Conservation (phyloP, 129 eudicot genomes). For the Saussurea involucrata region DNA sequence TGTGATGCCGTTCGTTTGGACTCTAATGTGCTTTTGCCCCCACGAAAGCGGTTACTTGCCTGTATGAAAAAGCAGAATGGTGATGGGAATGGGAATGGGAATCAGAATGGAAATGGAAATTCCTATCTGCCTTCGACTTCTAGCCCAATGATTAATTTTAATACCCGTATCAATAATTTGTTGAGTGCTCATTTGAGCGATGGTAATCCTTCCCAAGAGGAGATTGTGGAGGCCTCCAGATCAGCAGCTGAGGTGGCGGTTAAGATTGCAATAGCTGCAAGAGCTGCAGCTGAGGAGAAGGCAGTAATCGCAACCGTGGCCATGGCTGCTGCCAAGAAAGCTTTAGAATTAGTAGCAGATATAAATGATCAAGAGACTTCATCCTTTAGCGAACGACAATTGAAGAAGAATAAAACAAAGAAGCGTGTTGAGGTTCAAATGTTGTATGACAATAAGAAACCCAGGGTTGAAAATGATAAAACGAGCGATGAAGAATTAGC, state of each 20-base stretch:
- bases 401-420: slow-evolving; percentile 51
- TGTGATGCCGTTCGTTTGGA: slow-evolving; percentile 44
- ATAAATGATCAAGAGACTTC: slow-evolving; percentile 26
- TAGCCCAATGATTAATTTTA: slow-evolving; percentile 25
- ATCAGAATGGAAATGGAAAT: slow-evolving; percentile 15
- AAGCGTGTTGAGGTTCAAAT: slow-evolving; percentile 49
- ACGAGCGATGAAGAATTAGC: slow-evolving; percentile 59
- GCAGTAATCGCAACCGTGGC: slow-evolving; percentile 60
- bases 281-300: slow-evolving; percentile 57
- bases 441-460: slow-evolving; percentile 41
- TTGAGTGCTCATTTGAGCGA: slow-evolving; percentile 38
- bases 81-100: slow-evolving; percentile 19
- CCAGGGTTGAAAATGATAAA: slow-evolving; percentile 21
- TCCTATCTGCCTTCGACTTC: slow-evolving; percentile 26
- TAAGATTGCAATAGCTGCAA: slow-evolving; percentile 48
- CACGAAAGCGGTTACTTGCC: slow-evolving; percentile 64
- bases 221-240: slow-evolving; percentile 48
- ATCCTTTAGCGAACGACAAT: slow-evolving; percentile 19
- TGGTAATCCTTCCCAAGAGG: slow-evolving; percentile 43
- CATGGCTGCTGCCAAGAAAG: slow-evolving; percentile 68
- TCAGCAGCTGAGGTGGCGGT: slow-evolving; percentile 46
- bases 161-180: slow-evolving; percentile 32
- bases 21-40: slow-evolving; percentile 66
- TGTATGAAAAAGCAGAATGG: slow-evolving; percentile 56
- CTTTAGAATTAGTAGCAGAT: slow-evolving; percentile 50